Evolutionary conservation across 352 stramenopile genomes (phyloP), one percentile per base, ranked within the genome.

Genomic region (Globisporangium camurandrum): DNA sequence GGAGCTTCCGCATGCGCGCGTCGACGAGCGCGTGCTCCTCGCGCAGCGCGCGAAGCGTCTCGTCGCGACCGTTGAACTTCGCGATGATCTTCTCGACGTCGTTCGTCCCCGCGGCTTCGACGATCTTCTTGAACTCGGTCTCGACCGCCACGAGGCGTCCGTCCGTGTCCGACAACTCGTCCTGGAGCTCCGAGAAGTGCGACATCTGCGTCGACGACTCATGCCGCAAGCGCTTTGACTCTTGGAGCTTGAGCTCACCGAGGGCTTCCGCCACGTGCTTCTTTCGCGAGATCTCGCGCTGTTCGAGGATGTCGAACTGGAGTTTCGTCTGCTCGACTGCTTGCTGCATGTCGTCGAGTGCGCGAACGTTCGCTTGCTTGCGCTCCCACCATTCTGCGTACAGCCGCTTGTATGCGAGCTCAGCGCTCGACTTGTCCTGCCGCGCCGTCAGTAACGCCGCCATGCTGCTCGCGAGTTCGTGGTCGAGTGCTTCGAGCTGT

Each of bases 61-160:
- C 77, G 6, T 91, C 80, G 1, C 80, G 75, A 1, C 67, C 67
- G 22, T 87, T 38, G 31, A 79, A 88, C 49, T 91, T 91, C 51
- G 59, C 27, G 43, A 91, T 88, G 57, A 91, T 91, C 55, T 88
- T 86, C 53, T 91, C 74, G 8, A 88, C 77, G 23, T 91, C 77
- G 44, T 75, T 88, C 16, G 75, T 91, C 3, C 80, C 80, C 0
- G 80, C 80, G 16, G 80, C 80, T 49, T 88, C 80, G 28, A 86
- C 62, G 33, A 88, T 80, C 46, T 86, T 77, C 52, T 85, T 86
- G 55, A 87, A 64, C 51, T 89, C 77, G 4, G 70, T 66, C 46
- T 89, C 79, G 2, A 91, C 69, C 2, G 63, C 64, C 12, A 86
- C 61, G 34, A 91, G 50, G 48, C 81, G 87, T 31, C 69, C 61